Percentiles rank a stretch among this genome's conserved stretches.
These are phyloP conservation scores for Metarhizium humberi DNA, from an alignment of 2,329 filamentous ascomycete genomes.

Conservation along the genomic window DNA sequence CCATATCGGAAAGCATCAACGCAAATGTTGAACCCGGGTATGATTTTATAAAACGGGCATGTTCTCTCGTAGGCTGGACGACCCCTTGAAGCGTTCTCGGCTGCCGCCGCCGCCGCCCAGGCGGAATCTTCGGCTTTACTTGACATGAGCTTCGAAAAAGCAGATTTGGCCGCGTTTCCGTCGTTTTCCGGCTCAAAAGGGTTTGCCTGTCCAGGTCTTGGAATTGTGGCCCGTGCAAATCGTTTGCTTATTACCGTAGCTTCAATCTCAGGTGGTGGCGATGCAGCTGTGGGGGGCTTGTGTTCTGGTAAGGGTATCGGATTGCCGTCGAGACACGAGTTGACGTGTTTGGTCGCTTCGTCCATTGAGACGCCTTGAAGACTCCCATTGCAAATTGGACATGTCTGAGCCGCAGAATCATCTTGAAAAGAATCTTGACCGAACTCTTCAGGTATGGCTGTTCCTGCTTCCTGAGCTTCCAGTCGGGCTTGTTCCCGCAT, in stretches of 20 bases:
- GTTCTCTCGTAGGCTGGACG: conserved; percentile 82
- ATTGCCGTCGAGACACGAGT: conserved; percentile 82
- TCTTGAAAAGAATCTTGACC: conserved; percentile 23
- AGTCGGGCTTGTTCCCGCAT: conserved; percentile 68
- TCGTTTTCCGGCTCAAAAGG: conserved; percentile 52
- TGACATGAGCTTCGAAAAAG: conserved; percentile 90
- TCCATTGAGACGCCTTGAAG: conserved; percentile 52
- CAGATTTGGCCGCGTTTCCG: conserved; percentile 45
- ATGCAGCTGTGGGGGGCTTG: conserved; percentile 7
- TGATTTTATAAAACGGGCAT: conserved; percentile 97
- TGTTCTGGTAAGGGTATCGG: conserved; percentile 45
- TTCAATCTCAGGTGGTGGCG: conserved; percentile 19
- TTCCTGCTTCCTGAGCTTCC: conserved; percentile 47
- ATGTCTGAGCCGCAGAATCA: conserved; percentile 31
- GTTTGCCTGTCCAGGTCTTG: conserved; percentile 71
- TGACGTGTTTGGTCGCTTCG: conserved; percentile 77
- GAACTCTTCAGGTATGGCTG: conserved; percentile 26
- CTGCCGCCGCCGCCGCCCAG: conserved; percentile 78
- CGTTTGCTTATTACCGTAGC: conserved; percentile 39
- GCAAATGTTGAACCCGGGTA: conserved; percentile 84
- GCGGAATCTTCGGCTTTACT: conserved; percentile 82
- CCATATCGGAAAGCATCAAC: conserved; percentile 96
- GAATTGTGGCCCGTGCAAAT: conserved; percentile 58
- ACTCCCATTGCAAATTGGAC: conserved; percentile 67
- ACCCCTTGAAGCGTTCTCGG: conserved; percentile 68